Conservation (phyloP, 1,284 basidiomycete genomes). For the Coniferiporia weirii region DNA sequence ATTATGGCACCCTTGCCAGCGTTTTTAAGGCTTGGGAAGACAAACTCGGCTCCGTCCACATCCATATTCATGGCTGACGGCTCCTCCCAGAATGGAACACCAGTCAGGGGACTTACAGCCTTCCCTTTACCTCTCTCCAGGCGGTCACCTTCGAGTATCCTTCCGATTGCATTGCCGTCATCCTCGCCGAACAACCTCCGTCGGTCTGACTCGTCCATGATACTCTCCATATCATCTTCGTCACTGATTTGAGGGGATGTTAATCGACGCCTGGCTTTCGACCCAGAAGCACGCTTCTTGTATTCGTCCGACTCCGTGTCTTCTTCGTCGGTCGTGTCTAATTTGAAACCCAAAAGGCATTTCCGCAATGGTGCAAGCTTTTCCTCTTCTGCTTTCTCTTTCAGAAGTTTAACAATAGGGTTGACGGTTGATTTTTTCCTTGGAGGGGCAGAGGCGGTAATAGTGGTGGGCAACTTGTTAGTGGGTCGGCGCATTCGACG, state of each 20-base stretch:
- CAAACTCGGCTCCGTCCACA: constrained; percentile 1
- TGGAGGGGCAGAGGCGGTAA: neutral
- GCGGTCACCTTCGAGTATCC: constrained; percentile 37
- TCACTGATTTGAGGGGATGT: neutral
- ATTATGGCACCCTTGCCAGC: neutral
- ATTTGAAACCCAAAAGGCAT: constrained; percentile 9
- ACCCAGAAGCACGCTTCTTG: neutral
- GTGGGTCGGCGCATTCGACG: neutral
- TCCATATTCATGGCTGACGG: constrained; percentile 25
- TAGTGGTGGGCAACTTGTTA: neutral
- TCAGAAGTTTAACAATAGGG: constrained; percentile 42
- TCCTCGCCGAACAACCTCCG: constrained; percentile 36
- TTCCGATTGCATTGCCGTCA: constrained; percentile 31
- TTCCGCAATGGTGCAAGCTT: constrained; percentile 19
- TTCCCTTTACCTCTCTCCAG: constrained; percentile 24
- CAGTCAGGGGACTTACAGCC: constrained; percentile 20
- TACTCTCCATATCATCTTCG: constrained; percentile 27
- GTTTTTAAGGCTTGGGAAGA: constrained; percentile 5
- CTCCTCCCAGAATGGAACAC: constrained; percentile 37
- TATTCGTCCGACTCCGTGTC: constrained; percentile 13
- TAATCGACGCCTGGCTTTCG: neutral
- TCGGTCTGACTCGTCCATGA: constrained; percentile 32
- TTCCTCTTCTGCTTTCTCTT: constrained; percentile 27
- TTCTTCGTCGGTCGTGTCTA: constrained; percentile 18
- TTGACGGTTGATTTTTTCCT: constrained; percentile 31